These are phyloP conservation scores for Xylariaceae sp. DNA, from an alignment of 2,329 filamentous ascomycete genomes.

Conservation along the genomic window DNA sequence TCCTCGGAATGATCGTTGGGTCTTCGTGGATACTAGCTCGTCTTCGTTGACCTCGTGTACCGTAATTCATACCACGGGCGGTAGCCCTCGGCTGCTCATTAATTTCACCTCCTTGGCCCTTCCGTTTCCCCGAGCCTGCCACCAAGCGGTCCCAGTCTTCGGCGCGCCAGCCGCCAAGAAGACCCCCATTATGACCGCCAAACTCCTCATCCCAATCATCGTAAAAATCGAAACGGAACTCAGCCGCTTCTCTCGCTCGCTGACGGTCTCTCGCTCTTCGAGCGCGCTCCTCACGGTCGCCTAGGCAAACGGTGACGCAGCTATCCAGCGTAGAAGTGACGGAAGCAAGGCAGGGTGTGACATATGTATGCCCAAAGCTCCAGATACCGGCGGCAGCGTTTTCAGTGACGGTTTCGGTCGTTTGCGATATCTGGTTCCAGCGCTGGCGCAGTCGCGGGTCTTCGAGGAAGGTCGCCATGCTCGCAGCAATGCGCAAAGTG, in stretches of 20 bases:
- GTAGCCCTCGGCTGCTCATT: conserved; percentile 33
- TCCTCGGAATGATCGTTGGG: conserved; percentile 84
- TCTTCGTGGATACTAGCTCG: conserved; percentile 55
- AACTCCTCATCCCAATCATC: conserved; percentile 82
- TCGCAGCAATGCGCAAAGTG: conserved; percentile 6
- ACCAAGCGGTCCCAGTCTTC: conserved; percentile 83
- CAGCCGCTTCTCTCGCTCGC: conserved; percentile 56
- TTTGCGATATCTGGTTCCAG: conserved; percentile 88
- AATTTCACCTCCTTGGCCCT: conserved; percentile 21
- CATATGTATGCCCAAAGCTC: conserved; percentile 78
- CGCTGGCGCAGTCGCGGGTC: conserved; percentile 89
- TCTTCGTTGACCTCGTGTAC: conserved; percentile 55
- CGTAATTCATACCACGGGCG: conserved; percentile 86
- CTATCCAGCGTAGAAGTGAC: conserved; percentile 63
- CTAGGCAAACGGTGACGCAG: conserved; percentile 65
- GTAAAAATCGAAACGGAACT: conserved; percentile 93
- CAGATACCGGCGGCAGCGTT: conserved; percentile 88
- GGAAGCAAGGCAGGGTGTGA: conserved; percentile 71
- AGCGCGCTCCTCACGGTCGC: conserved; percentile 66
- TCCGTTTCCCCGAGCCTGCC: conserved; percentile 54
- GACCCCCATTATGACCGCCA: conserved; percentile 40
- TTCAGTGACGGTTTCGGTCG: conserved; percentile 84
- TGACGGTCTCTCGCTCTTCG: conserved; percentile 62
- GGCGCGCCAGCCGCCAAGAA: conserved; percentile 67
- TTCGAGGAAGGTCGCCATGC: conserved; percentile 55